Conservation (phyloP, 176 grass and related monocot genomes). For the Aegilops umbellulata region DNA sequence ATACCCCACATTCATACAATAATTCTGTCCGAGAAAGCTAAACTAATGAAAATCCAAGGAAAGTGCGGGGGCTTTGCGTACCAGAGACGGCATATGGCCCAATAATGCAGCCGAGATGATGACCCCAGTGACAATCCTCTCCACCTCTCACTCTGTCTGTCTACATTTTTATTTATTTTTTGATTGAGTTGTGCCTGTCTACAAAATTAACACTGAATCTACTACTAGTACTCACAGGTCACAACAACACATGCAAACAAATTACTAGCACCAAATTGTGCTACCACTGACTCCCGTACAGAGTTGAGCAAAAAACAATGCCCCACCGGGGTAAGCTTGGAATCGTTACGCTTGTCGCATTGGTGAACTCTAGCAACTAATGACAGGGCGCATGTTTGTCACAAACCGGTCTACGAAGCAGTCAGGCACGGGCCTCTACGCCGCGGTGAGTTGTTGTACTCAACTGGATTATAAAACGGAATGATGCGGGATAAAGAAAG, state of each 20-base stretch:
- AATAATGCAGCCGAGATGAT: background rate
- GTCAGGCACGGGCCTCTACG: background rate
- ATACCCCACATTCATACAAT: background rate
- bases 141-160: background rate
- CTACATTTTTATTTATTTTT: no score
- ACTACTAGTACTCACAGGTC: no score
- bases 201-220: no score
- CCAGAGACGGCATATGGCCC: background rate
- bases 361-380: background rate
- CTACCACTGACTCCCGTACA: background rate
- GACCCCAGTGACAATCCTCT: background rate
- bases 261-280: no score
- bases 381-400: slow-evolving; percentile 39
- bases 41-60: background rate
- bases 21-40: background rate
- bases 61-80: background rate
- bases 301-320: background rate
- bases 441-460: background rate
- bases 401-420: background rate
- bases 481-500: slow-evolving; percentile 22
- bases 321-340: background rate
- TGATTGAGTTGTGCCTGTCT: no score
- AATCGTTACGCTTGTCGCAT: slow-evolving; percentile 21
- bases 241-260: no score
- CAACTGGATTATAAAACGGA: background rate